A percentile compares a stretch with the other conserved stretches of the same genome.
Evolutionary conservation across 257 asterid species (phyloP).

Genomic region (Scutellaria barbata): DNA sequence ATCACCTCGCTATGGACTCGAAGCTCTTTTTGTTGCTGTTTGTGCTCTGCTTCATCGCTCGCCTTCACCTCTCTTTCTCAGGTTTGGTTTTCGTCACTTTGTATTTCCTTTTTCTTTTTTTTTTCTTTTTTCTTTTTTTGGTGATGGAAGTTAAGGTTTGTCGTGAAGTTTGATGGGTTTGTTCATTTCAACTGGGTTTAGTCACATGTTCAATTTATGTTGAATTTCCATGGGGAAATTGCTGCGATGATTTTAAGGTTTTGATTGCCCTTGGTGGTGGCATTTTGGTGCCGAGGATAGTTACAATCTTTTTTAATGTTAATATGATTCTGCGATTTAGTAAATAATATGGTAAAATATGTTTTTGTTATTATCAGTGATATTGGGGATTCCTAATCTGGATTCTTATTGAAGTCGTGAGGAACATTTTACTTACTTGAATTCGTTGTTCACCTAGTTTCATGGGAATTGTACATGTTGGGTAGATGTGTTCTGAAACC

Average conservation of each 20-base stretch:
- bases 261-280: slow-evolving; percentile 23
- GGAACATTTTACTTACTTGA: slow-evolving; percentile 4
- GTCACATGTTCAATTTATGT: slow-evolving; percentile 1
- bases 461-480: slow-evolving; percentile 4
- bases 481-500: not conserved
- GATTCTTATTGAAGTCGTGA: slow-evolving; percentile 13
- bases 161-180: not conserved
- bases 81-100: slow-evolving; percentile 42
- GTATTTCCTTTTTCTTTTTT: not conserved
- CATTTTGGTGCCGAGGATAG: slow-evolving; percentile 23
- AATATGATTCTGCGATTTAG: not conserved
- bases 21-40: slow-evolving; percentile 46
- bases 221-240: slow-evolving; percentile 18
- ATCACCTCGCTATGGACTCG: slow-evolving; percentile 52
- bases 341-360: not conserved
- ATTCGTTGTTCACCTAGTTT: slow-evolving; percentile 16
- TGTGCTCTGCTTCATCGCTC: slow-evolving; percentile 47
- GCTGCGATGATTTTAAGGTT: slow-evolving; percentile 10
- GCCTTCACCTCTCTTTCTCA: slow-evolving; percentile 50
- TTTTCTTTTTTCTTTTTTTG: not conserved
- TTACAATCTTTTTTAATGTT: not conserved
- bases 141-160: not conserved
- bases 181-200: not conserved
- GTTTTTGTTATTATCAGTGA: not conserved
- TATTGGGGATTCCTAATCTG: slow-evolving; percentile 2